A percentile compares a stretch with the other conserved stretches of the same genome.
These are phyloP conservation scores for Allium cepa DNA, from an alignment of 106 monocot genomes.

Conservation along the genomic window DNA sequence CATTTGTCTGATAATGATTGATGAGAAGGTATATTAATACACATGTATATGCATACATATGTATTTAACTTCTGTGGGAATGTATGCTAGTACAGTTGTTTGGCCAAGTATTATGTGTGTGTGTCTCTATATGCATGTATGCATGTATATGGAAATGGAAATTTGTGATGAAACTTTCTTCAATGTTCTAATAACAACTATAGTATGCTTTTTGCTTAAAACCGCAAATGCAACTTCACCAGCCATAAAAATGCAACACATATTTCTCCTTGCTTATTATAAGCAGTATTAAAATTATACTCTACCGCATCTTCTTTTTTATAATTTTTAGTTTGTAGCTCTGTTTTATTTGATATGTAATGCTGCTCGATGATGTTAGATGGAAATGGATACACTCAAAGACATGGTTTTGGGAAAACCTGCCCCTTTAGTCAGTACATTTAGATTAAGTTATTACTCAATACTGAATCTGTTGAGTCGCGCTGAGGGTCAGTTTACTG, in stretches of 20 bases:
- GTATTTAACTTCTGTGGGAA: too few species aligned
- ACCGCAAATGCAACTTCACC: not conserved
- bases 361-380: conserved; percentile 23
- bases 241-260: not conserved
- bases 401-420: conserved; percentile 97
- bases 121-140: too few species aligned
- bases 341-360: conserved; percentile 4
- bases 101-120: too few species aligned
- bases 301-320: too few species aligned
- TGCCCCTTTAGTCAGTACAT: conserved; percentile 96
- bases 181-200: too few species aligned
- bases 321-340: not conserved
- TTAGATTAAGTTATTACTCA: conserved; percentile 93
- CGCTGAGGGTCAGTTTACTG: conserved; percentile 97
- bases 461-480: conserved; percentile 97
- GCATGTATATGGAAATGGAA: too few species aligned
- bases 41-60: too few species aligned
- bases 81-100: too few species aligned
- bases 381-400: conserved; percentile 92
- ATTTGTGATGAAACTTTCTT: too few species aligned
- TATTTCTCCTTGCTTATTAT: not conserved
- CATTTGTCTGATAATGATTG: conserved; percentile 97
- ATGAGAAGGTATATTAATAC: conserved; percentile 60
- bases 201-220: not conserved
- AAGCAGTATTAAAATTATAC: not conserved